A percentile compares a stretch with the other conserved stretches of the same genome.
These are phyloP conservation scores for Tuber calosporum DNA, from an alignment of 495 filamentous ascomycete genomes.

Conservation along the genomic window DNA sequence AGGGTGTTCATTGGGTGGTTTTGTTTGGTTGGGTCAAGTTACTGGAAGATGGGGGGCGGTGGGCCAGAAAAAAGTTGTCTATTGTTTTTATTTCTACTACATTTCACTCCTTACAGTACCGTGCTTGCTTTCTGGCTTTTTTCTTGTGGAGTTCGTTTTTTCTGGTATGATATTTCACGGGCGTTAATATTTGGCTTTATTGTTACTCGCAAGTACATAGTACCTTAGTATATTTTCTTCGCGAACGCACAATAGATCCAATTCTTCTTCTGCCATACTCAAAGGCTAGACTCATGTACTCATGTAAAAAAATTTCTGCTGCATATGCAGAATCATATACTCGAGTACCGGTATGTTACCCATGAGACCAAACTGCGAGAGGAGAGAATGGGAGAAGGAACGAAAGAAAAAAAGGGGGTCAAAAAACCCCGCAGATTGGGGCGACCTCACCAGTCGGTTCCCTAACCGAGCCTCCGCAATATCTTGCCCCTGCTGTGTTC, in stretches of 20 bases:
- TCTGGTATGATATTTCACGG: background rate
- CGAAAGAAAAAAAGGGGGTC: background rate
- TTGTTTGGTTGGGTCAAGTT: background rate
- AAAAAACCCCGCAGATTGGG: background rate
- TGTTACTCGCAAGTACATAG: constrained; percentile 4
- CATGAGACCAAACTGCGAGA: background rate
- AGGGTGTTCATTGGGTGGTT: background rate
- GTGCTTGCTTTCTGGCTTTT: background rate
- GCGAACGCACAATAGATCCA: constrained; percentile 4
- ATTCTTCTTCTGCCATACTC: background rate
- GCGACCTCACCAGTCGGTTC: background rate
- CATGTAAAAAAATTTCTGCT: background rate
- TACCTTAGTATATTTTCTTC: background rate
- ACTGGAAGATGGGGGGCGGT: background rate
- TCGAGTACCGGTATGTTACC: too few relatives aligned
- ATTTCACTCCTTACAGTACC: background rate
- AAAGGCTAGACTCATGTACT: background rate
- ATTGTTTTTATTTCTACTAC: background rate
- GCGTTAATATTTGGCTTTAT: background rate
- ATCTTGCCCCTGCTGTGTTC: background rate
- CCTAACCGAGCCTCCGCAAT: background rate
- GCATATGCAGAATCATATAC: background rate
- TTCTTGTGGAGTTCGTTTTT: background rate
- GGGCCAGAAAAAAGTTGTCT: background rate
- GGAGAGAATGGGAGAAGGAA: background rate